These are phyloP conservation scores for Chlamydomonas eustigma DNA, from an alignment of 139 green algal genomes.

Conservation along the genomic window DNA sequence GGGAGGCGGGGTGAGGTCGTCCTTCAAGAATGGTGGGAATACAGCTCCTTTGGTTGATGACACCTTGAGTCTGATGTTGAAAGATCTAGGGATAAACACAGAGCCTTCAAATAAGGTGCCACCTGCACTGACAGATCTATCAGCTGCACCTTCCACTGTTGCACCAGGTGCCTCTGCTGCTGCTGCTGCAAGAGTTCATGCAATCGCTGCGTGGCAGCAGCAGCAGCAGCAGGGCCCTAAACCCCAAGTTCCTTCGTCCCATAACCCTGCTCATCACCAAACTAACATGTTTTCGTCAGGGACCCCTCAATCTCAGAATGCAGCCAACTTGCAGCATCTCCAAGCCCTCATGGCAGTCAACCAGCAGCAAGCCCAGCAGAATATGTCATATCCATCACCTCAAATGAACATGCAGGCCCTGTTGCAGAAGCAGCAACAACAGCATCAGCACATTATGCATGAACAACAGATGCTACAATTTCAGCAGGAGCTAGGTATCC, in stretches of 20 bases:
- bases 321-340: background rate
- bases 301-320: background rate
- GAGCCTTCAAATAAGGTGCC: background rate
- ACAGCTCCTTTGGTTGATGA: constrained; percentile 1
- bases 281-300: background rate
- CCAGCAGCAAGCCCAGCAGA: constrained; percentile 10
- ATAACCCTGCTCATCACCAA: too few relatives aligned
- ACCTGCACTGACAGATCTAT: background rate
- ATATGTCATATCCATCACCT: background rate
- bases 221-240: background rate
- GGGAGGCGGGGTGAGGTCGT: too few relatives aligned
- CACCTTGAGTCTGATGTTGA: background rate
- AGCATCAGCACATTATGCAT: too few relatives aligned
- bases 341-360: background rate
- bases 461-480: constrained; percentile 2
- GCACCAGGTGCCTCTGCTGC: too few relatives aligned
- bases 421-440: constrained; percentile 10
- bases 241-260: too few relatives aligned
- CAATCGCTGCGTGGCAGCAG: background rate
- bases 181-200: too few relatives aligned
- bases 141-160: too few relatives aligned
- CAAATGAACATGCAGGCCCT: background rate
- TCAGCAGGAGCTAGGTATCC: background rate
- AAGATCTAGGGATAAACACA: background rate
- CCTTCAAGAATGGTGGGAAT: background rate